Base-by-base conservation (phyloP, 495 filamentous ascomycete genomes). In the Daldinia grandis region DNA sequence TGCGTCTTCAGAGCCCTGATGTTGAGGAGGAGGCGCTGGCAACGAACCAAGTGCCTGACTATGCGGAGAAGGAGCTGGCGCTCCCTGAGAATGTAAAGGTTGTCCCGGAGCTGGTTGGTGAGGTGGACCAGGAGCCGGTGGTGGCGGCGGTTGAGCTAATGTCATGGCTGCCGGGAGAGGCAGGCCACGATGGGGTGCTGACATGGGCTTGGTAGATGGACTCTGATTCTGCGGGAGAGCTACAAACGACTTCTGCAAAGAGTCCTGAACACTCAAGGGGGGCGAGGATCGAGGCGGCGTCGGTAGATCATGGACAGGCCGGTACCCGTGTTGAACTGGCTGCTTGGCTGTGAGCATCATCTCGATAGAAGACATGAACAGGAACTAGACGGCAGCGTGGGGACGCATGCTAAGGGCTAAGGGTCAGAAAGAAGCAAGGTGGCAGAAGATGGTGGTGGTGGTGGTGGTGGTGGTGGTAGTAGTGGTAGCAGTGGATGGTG, bases 121-220 rank as follows among this genome's bases (percentile, higher is more conserved):
- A 64, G 74, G 66, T 51, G 77, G 77, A 56, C 76, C 66, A 69
- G 74, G 76, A 61, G 75, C 71, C 56, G 76, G 69, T 54, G 81
- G 74, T 21, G 75, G 75, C 35, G 75, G 78, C 47, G 78, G 78
- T 71, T 83, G 85, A 74, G 86, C 76, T 74, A 91, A 78, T 74
- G 88, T 87, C 88, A 93, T 89, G 78, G 89, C 88, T 76, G 88
- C 86, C 79, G 90, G 91, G 62, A 86, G 89, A 77, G 91, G 91
- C 82, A 93, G 81, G 76, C 89, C 89, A 78, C 91, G 87, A 82
- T 93, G 91, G 80, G 89, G 87, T 76, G 86, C 89, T 73, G 89
- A 87, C 90, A 92, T 92, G 78, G 79, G 78, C 81, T 83, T 80
- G 60, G 76, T 74, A 64, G 81, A 74, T 56, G 79, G 80, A 58